Conservation (phyloP, 2,329 filamentous ascomycete genomes). For the Fusarium nanum region DNA sequence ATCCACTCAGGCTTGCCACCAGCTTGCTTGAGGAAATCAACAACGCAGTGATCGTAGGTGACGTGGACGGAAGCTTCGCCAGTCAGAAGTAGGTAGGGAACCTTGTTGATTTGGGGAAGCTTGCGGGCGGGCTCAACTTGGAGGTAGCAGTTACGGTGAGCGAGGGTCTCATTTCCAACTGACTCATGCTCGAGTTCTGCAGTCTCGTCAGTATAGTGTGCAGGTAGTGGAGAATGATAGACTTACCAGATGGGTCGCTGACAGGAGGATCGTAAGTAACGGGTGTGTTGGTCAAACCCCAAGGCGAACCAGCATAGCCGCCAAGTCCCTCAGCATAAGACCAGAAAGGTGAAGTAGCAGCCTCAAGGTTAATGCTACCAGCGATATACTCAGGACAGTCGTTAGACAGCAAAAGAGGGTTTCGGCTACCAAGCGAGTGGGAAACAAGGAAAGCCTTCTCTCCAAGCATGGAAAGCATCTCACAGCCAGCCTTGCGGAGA, state of each 20-base stretch:
- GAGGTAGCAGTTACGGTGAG: constrained; percentile 30
- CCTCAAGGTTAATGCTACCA: constrained; percentile 35
- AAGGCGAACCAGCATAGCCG: constrained; percentile 15
- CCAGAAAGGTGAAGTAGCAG: constrained; percentile 37
- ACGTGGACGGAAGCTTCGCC: constrained; percentile 33
- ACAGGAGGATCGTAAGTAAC: constrained; percentile 35
- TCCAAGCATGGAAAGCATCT: constrained; percentile 34
- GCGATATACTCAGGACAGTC: constrained; percentile 32
- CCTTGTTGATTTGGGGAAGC: constrained; percentile 32
- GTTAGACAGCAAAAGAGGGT: constrained; percentile 31
- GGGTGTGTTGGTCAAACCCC: constrained; percentile 30
- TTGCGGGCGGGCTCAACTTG: constrained; percentile 29
- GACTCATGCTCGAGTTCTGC: constrained; percentile 23
- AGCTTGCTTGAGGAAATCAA: constrained; percentile 30
- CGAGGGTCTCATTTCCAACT: constrained; percentile 28
- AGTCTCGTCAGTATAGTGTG: background rate
- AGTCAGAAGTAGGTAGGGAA: constrained; percentile 27
- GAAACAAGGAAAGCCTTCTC: constrained; percentile 36
- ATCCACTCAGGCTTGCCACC: constrained; percentile 32
- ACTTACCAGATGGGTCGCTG: constrained; percentile 24
- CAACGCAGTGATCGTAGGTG: constrained; percentile 30
- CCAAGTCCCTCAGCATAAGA: constrained; percentile 29
- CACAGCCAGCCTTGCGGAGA: constrained; percentile 26
- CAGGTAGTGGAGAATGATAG: background rate
- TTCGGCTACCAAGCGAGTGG: constrained; percentile 31